These are phyloP conservation scores for Middelhovenomyces tepae DNA, from an alignment of 805 yeast genomes.

Conservation along the genomic window DNA sequence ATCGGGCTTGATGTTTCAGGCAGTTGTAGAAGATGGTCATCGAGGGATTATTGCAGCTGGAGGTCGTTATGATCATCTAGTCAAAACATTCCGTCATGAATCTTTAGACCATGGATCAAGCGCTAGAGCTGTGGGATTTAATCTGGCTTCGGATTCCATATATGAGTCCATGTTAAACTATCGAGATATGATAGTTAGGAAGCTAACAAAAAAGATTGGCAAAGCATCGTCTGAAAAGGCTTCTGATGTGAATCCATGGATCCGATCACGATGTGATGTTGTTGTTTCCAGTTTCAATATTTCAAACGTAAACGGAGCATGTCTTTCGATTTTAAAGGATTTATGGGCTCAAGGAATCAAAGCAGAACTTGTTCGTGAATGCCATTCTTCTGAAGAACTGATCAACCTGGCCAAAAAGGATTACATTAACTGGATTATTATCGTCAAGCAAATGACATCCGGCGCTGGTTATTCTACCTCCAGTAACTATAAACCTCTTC, in stretches of 20 bases:
- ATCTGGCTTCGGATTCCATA: conserved; percentile 64
- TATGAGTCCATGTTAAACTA: conserved; percentile 38
- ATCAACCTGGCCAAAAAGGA: conserved; percentile 52
- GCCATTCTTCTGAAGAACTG: conserved; percentile 51
- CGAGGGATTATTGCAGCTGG: conserved; percentile 67
- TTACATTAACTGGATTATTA: conserved; percentile 68
- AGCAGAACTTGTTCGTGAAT: conserved; percentile 48
- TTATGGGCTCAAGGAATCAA: conserved; percentile 75
- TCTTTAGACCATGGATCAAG: conserved; percentile 29
- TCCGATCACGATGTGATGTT: conserved; percentile 67
- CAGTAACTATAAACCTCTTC: conserved; percentile 64
- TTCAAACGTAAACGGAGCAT: conserved; percentile 43
- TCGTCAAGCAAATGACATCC: conserved; percentile 60
- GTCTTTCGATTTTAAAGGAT: conserved; percentile 50
- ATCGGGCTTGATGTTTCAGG: conserved; percentile 84
- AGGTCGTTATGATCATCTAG: conserved; percentile 79
- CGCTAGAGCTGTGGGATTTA: conserved; percentile 73
- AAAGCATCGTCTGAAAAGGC: conserved; percentile 25
- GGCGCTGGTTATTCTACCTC: conserved; percentile 27
- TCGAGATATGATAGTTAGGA: conserved; percentile 16
- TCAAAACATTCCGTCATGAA: conserved; percentile 56
- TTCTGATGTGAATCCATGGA: conserved; percentile 31
- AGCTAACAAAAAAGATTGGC: conserved; percentile 12
- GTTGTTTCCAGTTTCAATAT: conserved; percentile 62
- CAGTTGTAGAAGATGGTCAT: conserved; percentile 48